Percentiles rank a stretch among this genome's conserved stretches.
These are phyloP conservation scores for Herpetomonas muscarum DNA, from an alignment of 208 protist genomes.

Conservation along the genomic window DNA sequence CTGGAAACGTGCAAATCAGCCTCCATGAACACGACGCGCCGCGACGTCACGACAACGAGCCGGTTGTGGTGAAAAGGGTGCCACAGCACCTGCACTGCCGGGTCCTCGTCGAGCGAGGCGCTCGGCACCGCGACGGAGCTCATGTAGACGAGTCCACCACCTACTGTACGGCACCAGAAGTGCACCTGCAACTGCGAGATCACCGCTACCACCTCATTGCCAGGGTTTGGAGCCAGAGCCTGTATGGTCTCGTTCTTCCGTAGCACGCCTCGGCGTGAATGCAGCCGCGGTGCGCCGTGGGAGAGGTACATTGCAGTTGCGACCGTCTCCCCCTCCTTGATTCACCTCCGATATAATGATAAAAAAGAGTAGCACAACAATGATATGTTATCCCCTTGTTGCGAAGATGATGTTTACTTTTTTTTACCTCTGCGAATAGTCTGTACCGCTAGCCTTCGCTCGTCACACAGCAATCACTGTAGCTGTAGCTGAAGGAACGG, in stretches of 20 bases:
- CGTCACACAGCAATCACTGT: too few species aligned
- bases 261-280: slow-evolving; percentile 14
- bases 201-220: slow-evolving; percentile 33
- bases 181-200: slow-evolving; percentile 54
- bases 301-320: slow-evolving; percentile 14
- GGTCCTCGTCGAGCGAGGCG: slow-evolving; percentile 41
- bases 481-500: too few species aligned
- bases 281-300: slow-evolving; percentile 16
- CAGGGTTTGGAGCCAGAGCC: slow-evolving; percentile 31
- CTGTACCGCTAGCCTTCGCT: too few species aligned
- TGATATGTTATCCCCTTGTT: too few species aligned
- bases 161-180: slow-evolving; percentile 39
- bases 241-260: slow-evolving; percentile 31
- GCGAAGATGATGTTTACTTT: too few species aligned
- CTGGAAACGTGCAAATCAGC: slow-evolving; percentile 10
- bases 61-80: slow-evolving; percentile 31
- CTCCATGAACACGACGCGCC: slow-evolving; percentile 53
- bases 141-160: slow-evolving; percentile 26
- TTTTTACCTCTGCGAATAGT: too few species aligned
- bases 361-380: not conserved
- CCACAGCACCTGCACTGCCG: slow-evolving; percentile 53
- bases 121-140: slow-evolving; percentile 31
- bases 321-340: not conserved
- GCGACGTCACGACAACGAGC: slow-evolving; percentile 51
- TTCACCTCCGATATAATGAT: not conserved